Conservation (phyloP, 2,329 filamentous ascomycete species). For the Geoglossum cookeanum region DNA sequence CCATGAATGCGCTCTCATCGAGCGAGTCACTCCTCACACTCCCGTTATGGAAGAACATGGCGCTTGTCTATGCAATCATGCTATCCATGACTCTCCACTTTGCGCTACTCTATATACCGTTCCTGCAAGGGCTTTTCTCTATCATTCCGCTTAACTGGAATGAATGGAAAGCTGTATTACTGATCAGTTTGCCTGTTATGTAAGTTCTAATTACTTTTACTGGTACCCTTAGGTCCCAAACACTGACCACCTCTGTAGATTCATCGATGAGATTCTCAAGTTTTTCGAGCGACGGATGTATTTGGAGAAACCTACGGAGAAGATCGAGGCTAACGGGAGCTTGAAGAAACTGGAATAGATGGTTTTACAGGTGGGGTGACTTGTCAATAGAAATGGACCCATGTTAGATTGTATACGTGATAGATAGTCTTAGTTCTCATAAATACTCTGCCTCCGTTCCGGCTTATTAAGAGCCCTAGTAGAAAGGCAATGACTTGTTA, state of each 20-base stretch:
- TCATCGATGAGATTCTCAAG: conserved; percentile 76
- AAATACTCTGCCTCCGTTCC: background rate
- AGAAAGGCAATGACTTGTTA: no score
- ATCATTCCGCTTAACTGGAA: conserved; percentile 69
- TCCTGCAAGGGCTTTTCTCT: conserved; percentile 74
- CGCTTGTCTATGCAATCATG: conserved; percentile 84
- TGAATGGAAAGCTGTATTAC: conserved; percentile 84
- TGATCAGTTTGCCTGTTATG: conserved; percentile 83
- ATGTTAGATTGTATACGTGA: background rate
- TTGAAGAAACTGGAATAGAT: background rate
- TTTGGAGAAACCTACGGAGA: background rate
- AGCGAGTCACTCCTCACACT: conserved; percentile 87
- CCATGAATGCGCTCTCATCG: conserved; percentile 91
- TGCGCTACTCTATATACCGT: conserved; percentile 74
- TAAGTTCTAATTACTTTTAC: conserved; percentile 30
- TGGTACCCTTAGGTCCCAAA: background rate
- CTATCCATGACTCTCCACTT: conserved; percentile 93
- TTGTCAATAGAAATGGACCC: background rate
- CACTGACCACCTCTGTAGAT: conserved; percentile 23
- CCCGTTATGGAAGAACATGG: conserved; percentile 96
- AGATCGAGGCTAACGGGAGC: background rate
- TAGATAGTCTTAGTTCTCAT: background rate
- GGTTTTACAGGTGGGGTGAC: background rate
- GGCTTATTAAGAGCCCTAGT: background rate
- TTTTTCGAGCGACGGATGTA: conserved; percentile 39